Base-by-base conservation (phyloP, 208 protist genomes). In the Crithidia fasciculata region DNA sequence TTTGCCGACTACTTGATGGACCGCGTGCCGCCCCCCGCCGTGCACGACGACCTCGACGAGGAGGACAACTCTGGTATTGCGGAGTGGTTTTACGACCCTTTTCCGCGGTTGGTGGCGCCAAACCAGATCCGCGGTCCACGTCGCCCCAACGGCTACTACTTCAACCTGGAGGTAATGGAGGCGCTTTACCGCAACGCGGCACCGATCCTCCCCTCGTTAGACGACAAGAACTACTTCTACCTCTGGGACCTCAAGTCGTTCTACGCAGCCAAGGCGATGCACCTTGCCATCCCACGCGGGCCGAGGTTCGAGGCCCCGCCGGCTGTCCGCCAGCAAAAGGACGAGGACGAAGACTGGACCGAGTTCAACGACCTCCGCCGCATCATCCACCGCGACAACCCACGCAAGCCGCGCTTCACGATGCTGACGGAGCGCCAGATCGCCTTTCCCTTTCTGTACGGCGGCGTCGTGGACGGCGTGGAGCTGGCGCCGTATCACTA, bases 281-380 rank as follows among this genome's bases (percentile, higher is more conserved):
- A 99, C 84, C 83, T 99, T 68, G 96, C 99, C 64, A 99, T 99
- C 76, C 99, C 99, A 10, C 98, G 99, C 50, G 99, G 99, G 5
- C 99, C 99, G 8, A 99, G 99, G 79, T 99, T 98, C 79, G 87
- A 96, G 80, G 79, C 90, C 2, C 88, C 90, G 28, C 87, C 90
- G 15, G 72, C 68, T 15, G 70, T 90, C 58, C 55, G 71, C 47
- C 45, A 60, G 44, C 71, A 69, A 72, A 53, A 80, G 41, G 77
- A 76, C 74, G 99, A 99, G 80, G 95, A 99, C 61, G 98, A 99
- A 73, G 98, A 99, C 85, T 99, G 99, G 99, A 99, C 99, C 77
- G 99, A 99, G 84, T 99, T 99, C 88, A 99, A 99, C 77, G 99
- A 99, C 83, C 98, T 99, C 77, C 98, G 99, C 74, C 99, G 99